Conservation (phyloP, 768 basidiomycete species). For the Exsudoporus frostii region DNA sequence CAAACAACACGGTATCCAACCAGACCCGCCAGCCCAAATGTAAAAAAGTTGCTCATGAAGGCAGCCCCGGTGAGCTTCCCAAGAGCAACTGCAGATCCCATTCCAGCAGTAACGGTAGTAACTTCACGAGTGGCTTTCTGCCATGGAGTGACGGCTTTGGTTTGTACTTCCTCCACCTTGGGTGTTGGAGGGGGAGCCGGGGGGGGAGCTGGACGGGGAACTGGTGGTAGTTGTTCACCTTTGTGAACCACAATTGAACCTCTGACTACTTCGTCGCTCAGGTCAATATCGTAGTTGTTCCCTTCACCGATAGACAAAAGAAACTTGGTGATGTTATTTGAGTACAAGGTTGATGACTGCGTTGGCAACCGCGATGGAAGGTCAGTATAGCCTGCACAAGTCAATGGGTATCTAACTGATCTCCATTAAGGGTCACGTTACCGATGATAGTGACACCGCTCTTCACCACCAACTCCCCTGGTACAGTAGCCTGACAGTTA, state of each 20-base stretch:
- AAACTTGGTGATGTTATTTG: conserved; percentile 90
- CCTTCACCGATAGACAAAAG: conserved; percentile 73
- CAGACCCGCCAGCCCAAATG: conserved; percentile 80
- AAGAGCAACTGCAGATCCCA: conserved; percentile 68
- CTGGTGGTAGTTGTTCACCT: conserved; percentile 62
- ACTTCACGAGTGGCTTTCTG: conserved; percentile 78
- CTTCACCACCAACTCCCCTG: conserved; percentile 67
- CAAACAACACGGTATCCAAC: conserved; percentile 89
- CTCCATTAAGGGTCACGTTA: conserved; percentile 23
- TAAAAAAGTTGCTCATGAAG: conserved; percentile 89
- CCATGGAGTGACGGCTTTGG: conserved; percentile 75
- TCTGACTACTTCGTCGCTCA: conserved; percentile 81
- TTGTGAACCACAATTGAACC: conserved; percentile 74
- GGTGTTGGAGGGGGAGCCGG: conserved; percentile 52
- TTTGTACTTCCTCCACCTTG: conserved; percentile 43
- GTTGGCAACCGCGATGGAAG: conserved; percentile 86
- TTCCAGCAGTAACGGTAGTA: conserved; percentile 67
- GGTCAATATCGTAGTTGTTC: conserved; percentile 60
- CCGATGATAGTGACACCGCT: conserved; percentile 84
- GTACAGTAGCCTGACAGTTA: conserved; percentile 79
- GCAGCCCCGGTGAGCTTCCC: conserved; percentile 77
- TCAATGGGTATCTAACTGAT: conserved; percentile 1
- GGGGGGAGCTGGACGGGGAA: conserved; percentile 66
- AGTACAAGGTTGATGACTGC: conserved; percentile 85
- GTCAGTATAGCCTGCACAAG: conserved; percentile 67